Evolutionary conservation across 148 eudicot species (phyloP), one percentile per base, ranked within the genome.

Genomic region (Cornus controversa): DNA sequence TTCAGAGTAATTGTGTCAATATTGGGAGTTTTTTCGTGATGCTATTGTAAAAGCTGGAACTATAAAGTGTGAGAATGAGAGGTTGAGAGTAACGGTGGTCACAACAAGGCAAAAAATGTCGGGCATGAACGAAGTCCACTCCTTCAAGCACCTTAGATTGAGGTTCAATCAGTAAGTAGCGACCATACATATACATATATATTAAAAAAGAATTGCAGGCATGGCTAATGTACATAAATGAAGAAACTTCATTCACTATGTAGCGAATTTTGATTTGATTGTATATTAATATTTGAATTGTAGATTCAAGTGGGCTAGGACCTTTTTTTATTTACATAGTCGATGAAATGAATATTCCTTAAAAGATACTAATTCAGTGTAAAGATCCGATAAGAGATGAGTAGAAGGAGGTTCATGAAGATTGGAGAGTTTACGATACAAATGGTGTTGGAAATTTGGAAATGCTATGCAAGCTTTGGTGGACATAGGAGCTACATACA

Each of bases 21-120:
- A 40, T 9, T 40, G 15, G 57, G 57, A 50, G 57, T 13, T 5
- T 3, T 11, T 3, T 50, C 57, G 58, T 57, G 66, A 42, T 58
- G 31, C 47, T 16, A 31, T 31, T 25, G 47, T 73, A 58, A 31
- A 72, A 73, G 74, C 45, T 72, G 8, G 24, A 72, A 50, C 75
- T 29, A 73, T 28, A 54, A 18, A 54, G 10, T 11, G 20, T 26
- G 47, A 24, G 14, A 40, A 40, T 50, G 3, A 11, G 22, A 42
- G 58, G 58, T 37, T 16, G 22, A 26, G 69, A 11, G 5, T 50
- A 28, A 54, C 26, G 75, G 57, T 27, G 29, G 29, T 71, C 10
- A 57, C 50, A 26, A 47, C 15, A 50, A 50, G 25, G 13, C 23
- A 45, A 20, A 28, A 50, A 50, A 40, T 0, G 20, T 25, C 5